Percentiles rank a stretch among this genome's conserved stretches.
Conservation (phyloP, 371 early-diverging fungal genomes). For the Entomophthora muscae region DNA sequence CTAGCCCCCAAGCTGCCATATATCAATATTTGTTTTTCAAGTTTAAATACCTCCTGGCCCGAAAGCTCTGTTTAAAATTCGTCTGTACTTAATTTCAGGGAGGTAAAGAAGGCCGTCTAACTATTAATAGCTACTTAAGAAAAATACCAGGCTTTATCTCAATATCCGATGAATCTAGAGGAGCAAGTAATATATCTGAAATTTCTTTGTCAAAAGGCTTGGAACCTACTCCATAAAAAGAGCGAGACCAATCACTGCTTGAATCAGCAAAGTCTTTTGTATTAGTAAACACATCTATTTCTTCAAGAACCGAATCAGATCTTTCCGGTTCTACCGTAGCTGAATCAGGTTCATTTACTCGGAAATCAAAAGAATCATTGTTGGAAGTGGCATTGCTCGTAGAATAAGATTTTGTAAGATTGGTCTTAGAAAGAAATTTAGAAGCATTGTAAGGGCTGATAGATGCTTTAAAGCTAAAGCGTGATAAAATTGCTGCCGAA, state of each 20-base stretch:
- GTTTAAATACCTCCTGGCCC: slow-evolving; percentile 72
- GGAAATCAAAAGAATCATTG: background rate
- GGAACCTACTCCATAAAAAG: slow-evolving; percentile 48
- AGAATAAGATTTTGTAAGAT: background rate
- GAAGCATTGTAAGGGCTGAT: background rate
- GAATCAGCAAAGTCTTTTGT: background rate
- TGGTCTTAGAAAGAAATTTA: background rate
- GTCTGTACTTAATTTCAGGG: slow-evolving; percentile 92
- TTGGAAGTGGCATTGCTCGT: background rate
- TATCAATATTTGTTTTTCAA: background rate
- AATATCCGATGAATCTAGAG: slow-evolving; percentile 52
- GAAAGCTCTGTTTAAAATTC: slow-evolving; percentile 84
- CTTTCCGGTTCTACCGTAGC: background rate
- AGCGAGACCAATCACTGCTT: slow-evolving; percentile 34
- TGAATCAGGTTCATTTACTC: background rate
- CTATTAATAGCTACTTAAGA: background rate
- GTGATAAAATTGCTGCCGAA: background rate
- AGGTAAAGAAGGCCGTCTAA: slow-evolving; percentile 81
- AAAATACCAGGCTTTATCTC: slow-evolving; percentile 76
- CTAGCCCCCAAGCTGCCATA: slow-evolving; percentile 57
- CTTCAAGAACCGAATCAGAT: background rate
- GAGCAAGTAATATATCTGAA: slow-evolving; percentile 49
- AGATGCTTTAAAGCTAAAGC: background rate
- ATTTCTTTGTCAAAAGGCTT: slow-evolving; percentile 54
- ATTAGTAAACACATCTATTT: background rate